Evolutionary conservation across 176 grass and related monocot species (phyloP).

Genomic region (Triticum dicoccoides): DNA sequence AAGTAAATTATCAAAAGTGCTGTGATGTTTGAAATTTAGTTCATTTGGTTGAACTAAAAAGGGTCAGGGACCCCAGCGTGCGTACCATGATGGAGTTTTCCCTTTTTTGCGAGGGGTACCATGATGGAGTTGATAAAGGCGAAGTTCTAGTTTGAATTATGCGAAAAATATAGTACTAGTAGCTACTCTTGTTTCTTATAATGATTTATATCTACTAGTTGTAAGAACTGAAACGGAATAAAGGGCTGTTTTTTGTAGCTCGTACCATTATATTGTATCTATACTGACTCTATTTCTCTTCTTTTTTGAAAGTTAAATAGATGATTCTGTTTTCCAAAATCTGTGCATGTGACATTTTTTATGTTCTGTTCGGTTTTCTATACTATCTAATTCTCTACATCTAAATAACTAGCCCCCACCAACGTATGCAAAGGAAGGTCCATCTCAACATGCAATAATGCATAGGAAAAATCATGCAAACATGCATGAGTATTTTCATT

Average conservation of each 20-base stretch:
- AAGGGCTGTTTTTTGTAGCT: neutral
- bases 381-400: no score
- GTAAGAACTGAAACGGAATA: neutral
- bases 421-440: no score
- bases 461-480: no score
- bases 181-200: neutral
- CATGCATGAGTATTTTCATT: no score
- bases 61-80: no score
- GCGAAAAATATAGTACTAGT: neutral
- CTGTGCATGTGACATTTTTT: no score
- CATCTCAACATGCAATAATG: no score
- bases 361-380: no score
- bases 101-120: no score
- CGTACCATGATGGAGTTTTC: neutral
- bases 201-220: neutral
- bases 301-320: no score
- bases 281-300: neutral
- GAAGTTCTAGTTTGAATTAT: neutral
- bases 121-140: neutral
- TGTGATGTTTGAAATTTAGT: neutral
- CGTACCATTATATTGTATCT: neutral
- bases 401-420: no score
- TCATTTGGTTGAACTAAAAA: neutral
- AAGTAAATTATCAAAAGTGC: no score
- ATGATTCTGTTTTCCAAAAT: neutral